phyloP scores from a whole-genome alignment of 352 stramenopile genomes.

The Pythium monospermum region DNA sequence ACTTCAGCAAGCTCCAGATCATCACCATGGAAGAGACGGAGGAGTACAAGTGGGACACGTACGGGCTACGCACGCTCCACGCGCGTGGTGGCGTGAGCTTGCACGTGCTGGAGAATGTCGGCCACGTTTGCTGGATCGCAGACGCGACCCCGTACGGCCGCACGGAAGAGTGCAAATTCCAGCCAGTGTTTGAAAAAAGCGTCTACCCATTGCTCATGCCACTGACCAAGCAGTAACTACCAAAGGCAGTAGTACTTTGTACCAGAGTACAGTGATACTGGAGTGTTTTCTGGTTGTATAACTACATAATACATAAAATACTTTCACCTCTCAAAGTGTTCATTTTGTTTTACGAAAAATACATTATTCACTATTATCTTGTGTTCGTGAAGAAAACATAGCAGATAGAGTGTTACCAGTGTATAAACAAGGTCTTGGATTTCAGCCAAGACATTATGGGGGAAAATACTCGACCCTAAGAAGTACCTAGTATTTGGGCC shows the following conservation, averaged over 20 bases:
- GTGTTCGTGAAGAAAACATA: no score
- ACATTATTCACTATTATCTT: no score
- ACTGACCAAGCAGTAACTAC: constrained; percentile 15
- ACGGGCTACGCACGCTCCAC: constrained; percentile 30
- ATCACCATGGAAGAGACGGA: constrained; percentile 28
- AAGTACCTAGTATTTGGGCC: no score
- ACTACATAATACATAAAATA: no score
- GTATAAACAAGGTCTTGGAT: no score
- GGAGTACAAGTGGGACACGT: constrained; percentile 38
- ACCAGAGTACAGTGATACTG: constrained; percentile 30
- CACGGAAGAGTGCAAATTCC: constrained; percentile 26
- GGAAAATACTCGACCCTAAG: no score
- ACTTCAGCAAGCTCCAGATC: constrained; percentile 26
- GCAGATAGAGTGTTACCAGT: no score
- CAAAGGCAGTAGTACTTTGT: constrained; percentile 32
- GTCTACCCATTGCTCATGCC: constrained; percentile 24
- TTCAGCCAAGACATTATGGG: no score
- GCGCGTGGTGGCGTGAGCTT: constrained; percentile 20
- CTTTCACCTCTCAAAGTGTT: no score
- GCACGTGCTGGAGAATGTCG: constrained; percentile 18
- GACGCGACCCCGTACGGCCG: constrained; percentile 4
- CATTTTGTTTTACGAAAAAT: no score
- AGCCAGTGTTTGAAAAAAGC: constrained; percentile 32
- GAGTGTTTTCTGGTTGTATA: no score
- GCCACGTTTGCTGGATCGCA: constrained; percentile 30